Evolutionary conservation across 805 yeast species (phyloP), one percentile per base, ranked within the genome.

Genomic region (Torulaspora quercuum): DNA sequence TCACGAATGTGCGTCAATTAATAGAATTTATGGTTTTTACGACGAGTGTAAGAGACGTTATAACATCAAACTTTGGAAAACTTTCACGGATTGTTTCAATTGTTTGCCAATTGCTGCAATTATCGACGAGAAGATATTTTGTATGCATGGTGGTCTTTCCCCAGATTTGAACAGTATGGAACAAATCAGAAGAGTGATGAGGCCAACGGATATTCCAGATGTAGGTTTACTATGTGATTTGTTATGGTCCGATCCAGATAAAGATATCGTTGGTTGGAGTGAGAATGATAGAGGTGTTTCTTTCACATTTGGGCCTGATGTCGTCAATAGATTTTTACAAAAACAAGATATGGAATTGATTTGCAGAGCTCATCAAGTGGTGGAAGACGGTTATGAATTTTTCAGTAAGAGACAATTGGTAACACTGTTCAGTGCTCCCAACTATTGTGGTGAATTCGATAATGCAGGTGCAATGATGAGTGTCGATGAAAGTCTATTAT

Each of bases 391-490:
- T 50, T 90, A 92, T 66, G 97, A 90, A 70, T 90, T 90, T 62
- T 90, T 92, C 65, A 78, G 92, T 48, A 90, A 90, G 65, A 82
- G 97, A 60, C 97, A 90, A 67, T 75, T 90, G 59, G 97, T 90
- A 33, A 90, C 98, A 20, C 72, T 90, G 50, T 90, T 90, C 63
- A 80, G 92, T 37, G 98, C 98, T 40, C 98, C 98, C 53, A 92
- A 92, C 67, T 89, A 89, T 64, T 92, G 97, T 75, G 98, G 98
- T 55, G 97, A 92, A 66, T 90, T 90, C 61, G 98, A 90, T 66
- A 90, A 90, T 59, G 97, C 97, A 2, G 98, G 97, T 59, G 98
- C 98, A 26, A 92, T 92, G 97, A 90, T 90, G 98, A 80, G 94
- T 57, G 97, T 90, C 40, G 97, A 92, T 65, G 97, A 92, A 68